These are phyloP conservation scores for Eutypella sp. DNA, from an alignment of 2,329 filamentous ascomycete species.

Conservation along the genomic window DNA sequence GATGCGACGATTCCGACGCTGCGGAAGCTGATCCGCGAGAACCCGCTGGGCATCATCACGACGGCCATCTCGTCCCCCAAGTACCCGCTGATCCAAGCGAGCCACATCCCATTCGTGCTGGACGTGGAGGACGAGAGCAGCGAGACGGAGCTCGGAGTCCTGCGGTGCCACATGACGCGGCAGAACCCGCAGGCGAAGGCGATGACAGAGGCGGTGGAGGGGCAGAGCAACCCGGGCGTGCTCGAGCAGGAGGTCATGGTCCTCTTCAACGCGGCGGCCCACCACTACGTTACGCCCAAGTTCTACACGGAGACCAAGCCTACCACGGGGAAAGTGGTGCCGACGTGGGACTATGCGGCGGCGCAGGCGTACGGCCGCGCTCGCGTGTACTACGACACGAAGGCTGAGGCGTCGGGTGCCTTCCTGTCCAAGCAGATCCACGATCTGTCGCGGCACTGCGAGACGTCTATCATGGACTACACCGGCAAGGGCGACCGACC, in stretches of 20 bases:
- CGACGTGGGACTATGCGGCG: slow-evolving; percentile 67
- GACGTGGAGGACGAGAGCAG: slow-evolving; percentile 40
- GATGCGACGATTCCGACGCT: slow-evolving; percentile 46
- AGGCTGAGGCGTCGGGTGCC: slow-evolving; percentile 34
- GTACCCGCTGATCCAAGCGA: slow-evolving; percentile 50
- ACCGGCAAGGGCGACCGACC: slow-evolving; percentile 30
- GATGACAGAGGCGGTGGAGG: slow-evolving; percentile 43
- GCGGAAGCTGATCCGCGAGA: slow-evolving; percentile 50
- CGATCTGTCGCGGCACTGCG: slow-evolving; percentile 47
- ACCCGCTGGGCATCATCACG: slow-evolving; percentile 59
- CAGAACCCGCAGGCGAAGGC: slow-evolving; percentile 60
- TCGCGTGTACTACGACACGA: slow-evolving; percentile 47
- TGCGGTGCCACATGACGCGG: slow-evolving; percentile 59
- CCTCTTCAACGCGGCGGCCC: slow-evolving; percentile 52
- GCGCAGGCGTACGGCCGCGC: slow-evolving; percentile 59
- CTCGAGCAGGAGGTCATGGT: slow-evolving; percentile 54
- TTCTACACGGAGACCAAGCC: slow-evolving; percentile 66
- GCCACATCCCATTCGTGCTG: slow-evolving; percentile 57
- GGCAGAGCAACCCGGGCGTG: slow-evolving; percentile 15
- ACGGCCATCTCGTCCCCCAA: slow-evolving; percentile 50
- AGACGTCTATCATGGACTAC: slow-evolving; percentile 54
- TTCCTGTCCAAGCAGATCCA: slow-evolving; percentile 49
- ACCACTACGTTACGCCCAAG: slow-evolving; percentile 65
- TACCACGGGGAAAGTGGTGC: slow-evolving; percentile 59
- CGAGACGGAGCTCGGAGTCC: slow-evolving; percentile 35